Percentiles rank a stretch among this genome's conserved stretches.
Evolutionary conservation across 176 grass and related monocot species (phyloP).

Genomic region (Oryza glaberrima): DNA sequence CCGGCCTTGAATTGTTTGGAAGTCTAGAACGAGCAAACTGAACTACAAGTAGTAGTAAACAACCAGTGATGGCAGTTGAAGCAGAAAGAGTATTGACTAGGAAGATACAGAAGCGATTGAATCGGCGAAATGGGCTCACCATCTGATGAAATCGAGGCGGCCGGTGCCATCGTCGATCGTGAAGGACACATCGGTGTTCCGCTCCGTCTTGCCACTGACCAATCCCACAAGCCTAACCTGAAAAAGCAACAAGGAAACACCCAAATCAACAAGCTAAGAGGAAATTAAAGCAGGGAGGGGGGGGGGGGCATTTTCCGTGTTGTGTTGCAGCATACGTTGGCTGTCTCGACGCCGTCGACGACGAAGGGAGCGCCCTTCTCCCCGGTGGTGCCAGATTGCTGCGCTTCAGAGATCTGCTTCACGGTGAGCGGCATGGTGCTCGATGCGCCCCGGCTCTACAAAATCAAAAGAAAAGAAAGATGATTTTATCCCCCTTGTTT

Average conservation of each 20-base stretch:
- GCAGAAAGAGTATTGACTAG: background rate
- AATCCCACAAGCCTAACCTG: slow-evolving; percentile 75
- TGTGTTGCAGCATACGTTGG: slow-evolving; percentile 48
- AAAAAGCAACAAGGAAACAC: background rate
- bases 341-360: slow-evolving; percentile 63
- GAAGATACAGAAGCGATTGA: background rate
- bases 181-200: slow-evolving; percentile 70
- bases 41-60: background rate
- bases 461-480: background rate
- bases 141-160: slow-evolving; percentile 85
- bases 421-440: slow-evolving; percentile 73
- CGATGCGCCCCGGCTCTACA: slow-evolving; percentile 58
- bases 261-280: background rate
- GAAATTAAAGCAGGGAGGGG: background rate
- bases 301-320: too few species aligned
- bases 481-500: background rate
- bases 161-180: slow-evolving; percentile 87
- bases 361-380: slow-evolving; percentile 57
- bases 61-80: background rate
- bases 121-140: slow-evolving; percentile 35
- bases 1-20: background rate
- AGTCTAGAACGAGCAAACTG: background rate
- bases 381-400: slow-evolving; percentile 47
- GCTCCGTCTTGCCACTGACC: slow-evolving; percentile 70
- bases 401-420: slow-evolving; percentile 81